Evolutionary conservation across 2,329 filamentous ascomycete species (phyloP).

Genomic region (Botrytis byssoidea): DNA sequence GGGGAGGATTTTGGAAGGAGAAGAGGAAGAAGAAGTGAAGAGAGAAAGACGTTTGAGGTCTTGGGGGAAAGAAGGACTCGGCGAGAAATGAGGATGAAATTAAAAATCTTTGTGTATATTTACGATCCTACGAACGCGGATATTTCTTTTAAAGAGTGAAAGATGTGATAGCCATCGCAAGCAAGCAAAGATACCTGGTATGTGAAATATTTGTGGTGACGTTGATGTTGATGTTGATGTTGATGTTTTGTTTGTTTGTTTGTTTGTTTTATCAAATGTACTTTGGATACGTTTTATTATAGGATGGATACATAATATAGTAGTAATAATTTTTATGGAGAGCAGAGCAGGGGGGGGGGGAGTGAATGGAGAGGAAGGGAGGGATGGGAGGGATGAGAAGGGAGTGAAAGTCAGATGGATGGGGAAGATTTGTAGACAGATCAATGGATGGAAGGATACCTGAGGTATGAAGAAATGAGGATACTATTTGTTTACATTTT

Average conservation of each 20-base stretch:
- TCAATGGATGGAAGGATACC: too few relatives aligned
- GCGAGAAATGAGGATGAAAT: constrained; percentile 5
- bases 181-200: not conserved
- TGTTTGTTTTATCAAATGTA: not conserved
- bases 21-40: not conserved
- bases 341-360: not conserved
- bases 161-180: not conserved
- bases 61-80: not conserved
- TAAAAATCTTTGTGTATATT: constrained; percentile 21
- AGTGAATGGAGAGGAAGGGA: not conserved
- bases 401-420: not conserved
- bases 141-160: not conserved
- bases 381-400: too few relatives aligned
- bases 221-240: not conserved
- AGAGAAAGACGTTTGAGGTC: not conserved
- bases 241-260: not conserved
- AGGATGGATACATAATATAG: not conserved
- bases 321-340: not conserved
- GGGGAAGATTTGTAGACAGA: not conserved
- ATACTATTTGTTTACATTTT: not conserved
- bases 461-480: not conserved
- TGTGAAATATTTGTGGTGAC: not conserved
- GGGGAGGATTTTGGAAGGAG: not conserved
- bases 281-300: not conserved
- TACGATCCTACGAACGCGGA: constrained; percentile 22